Conservation (phyloP, 2,329 filamentous ascomycete species). For the Hymenoscyphus albidus region DNA sequence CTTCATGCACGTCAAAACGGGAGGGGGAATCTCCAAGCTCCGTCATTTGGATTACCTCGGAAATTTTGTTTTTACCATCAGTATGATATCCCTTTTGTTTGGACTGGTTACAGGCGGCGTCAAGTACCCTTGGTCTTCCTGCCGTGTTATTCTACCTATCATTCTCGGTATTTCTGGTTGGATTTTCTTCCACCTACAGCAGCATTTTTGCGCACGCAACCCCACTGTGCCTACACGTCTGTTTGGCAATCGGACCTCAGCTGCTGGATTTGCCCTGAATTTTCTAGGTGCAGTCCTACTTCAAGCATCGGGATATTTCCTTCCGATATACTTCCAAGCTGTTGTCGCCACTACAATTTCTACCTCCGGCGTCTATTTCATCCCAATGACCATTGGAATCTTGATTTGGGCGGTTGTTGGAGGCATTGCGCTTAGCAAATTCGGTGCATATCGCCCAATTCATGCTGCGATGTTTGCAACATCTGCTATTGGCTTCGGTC, state of each 20-base stretch:
- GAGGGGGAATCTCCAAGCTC: neutral
- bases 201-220: neutral
- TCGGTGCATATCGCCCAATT: neutral
- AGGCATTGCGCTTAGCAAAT: neutral
- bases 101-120: neutral
- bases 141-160: neutral
- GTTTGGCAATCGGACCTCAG: neutral
- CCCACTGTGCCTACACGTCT: neutral
- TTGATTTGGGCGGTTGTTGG: neutral
- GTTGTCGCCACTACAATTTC: neutral
- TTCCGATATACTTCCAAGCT: conserved; percentile 4
- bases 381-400: neutral
- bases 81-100: neutral
- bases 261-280: neutral
- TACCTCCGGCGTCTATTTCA: neutral
- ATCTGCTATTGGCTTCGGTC: neutral
- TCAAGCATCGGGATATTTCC: neutral
- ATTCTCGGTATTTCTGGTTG: neutral
- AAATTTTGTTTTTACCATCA: neutral
- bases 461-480: neutral
- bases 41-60: neutral
- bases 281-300: neutral
- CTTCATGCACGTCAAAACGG: neutral
- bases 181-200: neutral
- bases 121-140: neutral